Evolutionary conservation across 768 basidiomycete genomes (phyloP), one percentile per base, ranked within the genome.

Genomic region (Naematelia aurantialba): DNA sequence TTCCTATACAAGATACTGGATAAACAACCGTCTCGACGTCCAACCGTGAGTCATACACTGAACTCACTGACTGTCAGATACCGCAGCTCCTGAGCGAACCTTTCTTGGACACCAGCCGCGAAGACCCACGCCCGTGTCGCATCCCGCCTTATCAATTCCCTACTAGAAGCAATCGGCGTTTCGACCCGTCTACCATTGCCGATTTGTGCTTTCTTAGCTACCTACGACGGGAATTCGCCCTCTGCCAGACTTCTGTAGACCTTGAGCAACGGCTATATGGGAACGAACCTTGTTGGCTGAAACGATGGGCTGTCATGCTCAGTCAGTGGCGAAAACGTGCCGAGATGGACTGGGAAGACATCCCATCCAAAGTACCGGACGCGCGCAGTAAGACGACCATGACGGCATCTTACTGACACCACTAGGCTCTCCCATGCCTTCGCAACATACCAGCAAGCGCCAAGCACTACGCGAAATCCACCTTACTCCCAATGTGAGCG

Each of bases 51-150:
- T 65, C 0, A 45, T 44, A 29, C 22, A 13, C 10, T 14, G 26
- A 26, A 30, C 21, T 5, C 12, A 24, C 19, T 49, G 27, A 51
- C 27, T 22, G 4, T 17, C 52, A 75, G 75, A 70, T 76, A 24
- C 63, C 58, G 5, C n/a, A 67, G 24, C 57, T 74, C 21, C 70
- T 76, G 39, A 24, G 26, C 10, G 71, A 76, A 55, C 73, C 73
- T 5, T 73, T 46, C 44, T 59, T 76, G 11, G 21, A 34, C 12
- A 25, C 56, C 22, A 31, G 48, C 46, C 44, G 52, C 5, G 34
- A 34, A 5, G 61, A 67, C 24, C 63, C 67, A 1, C 27, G n/a
- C 26, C 54, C 61, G 4, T 66, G 61, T 45, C 21, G 29, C 4
- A 29, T 51, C 5, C 70, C 68, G 3, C 34, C 61, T 13, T 25